A percentile compares a stretch with the other conserved stretches of the same genome.
Conservation (phyloP, 1,284 basidiomycete genomes). For the Rhodotorula sp. region DNA sequence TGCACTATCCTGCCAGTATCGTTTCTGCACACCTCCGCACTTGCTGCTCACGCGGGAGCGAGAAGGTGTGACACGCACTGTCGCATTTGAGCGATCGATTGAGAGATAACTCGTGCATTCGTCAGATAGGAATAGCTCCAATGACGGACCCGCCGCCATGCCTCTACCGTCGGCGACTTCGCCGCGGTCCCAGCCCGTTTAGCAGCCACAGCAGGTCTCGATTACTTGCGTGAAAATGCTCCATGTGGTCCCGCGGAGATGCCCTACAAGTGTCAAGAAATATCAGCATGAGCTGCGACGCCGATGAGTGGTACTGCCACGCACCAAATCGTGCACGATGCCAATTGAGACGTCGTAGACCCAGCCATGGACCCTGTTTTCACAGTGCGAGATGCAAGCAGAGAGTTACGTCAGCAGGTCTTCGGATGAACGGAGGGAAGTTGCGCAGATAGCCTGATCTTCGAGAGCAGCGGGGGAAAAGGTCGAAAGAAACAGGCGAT, state of each 20-base stretch:
- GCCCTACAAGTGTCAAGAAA: background rate
- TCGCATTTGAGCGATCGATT: too few species aligned
- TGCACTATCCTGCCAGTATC: too few species aligned
- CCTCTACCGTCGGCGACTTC: too few species aligned
- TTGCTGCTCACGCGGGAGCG: too few species aligned
- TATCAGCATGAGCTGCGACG: background rate
- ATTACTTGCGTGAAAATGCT: background rate
- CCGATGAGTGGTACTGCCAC: background rate
- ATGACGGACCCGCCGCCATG: too few species aligned
- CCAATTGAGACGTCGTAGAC: conserved; percentile 74
- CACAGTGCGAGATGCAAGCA: background rate
- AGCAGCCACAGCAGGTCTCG: background rate
- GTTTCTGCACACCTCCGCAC: too few species aligned
- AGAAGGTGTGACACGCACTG: too few species aligned
- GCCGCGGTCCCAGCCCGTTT: too few species aligned
- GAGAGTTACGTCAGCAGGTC: background rate
- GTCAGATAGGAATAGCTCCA: too few species aligned
- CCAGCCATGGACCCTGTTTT: conserved; percentile 69
- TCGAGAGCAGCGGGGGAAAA: too few species aligned
- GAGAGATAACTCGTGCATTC: too few species aligned
- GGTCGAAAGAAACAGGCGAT: background rate
- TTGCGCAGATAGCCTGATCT: background rate
- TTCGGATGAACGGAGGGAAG: background rate
- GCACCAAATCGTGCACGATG: conserved; percentile 64
- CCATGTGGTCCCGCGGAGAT: conserved; percentile 3